A percentile compares a stretch with the other conserved stretches of the same genome.
These are phyloP conservation scores for Aspergillus steynii DNA, from an alignment of 495 filamentous ascomycete genomes.

Conservation along the genomic window DNA sequence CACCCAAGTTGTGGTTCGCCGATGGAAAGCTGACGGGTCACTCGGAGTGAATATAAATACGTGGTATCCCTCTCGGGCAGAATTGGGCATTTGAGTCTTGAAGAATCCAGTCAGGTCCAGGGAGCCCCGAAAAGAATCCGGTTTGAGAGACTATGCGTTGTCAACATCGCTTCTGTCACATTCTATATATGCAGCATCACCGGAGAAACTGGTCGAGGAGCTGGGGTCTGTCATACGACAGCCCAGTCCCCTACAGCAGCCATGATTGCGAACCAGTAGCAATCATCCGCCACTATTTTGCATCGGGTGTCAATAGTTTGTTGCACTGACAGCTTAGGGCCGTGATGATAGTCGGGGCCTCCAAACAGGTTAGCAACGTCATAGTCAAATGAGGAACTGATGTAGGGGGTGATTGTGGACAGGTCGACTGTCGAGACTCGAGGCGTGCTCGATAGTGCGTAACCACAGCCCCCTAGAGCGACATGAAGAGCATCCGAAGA, in stretches of 20 bases:
- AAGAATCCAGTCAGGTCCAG: not conserved
- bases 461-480: no score
- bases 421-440: not conserved
- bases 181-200: not conserved
- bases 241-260: not conserved
- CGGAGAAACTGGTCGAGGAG: not conserved
- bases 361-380: not conserved
- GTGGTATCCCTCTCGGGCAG: constrained; percentile 13
- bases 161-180: not conserved
- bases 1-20: not conserved
- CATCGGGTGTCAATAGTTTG: constrained; percentile 19
- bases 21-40: constrained; percentile 11
- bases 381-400: not conserved
- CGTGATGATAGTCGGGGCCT: not conserved
- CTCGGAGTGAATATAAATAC: constrained; percentile 16
- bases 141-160: not conserved
- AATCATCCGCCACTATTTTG: constrained; percentile 16
- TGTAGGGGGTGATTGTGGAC: not conserved
- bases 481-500: no score
- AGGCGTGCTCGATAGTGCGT: no score
- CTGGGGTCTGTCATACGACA: not conserved
- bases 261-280: constrained; percentile 19
- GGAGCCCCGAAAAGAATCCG: not conserved
- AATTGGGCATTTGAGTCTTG: not conserved
- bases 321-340: not conserved